Evolutionary conservation across 108 stramenopile genomes (phyloP).

Genomic region (Pseudonitzschia multistriata): DNA sequence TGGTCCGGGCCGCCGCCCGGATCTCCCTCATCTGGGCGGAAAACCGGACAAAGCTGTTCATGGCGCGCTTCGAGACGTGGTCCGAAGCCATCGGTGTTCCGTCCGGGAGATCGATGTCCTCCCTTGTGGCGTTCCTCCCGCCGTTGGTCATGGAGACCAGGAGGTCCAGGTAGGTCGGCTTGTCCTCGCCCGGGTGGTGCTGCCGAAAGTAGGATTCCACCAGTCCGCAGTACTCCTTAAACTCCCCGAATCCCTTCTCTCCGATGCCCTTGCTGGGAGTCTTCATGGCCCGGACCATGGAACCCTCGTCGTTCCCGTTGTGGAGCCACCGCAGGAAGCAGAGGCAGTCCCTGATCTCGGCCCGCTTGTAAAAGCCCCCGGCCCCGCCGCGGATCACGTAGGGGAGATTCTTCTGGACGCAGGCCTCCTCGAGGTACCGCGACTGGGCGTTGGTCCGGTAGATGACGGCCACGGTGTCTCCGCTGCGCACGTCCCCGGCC

Average conservation of each 20-base stretch:
- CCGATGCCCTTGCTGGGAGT: slow-evolving; percentile 76
- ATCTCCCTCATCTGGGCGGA: slow-evolving; percentile 49
- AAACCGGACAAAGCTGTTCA: slow-evolving; percentile 64
- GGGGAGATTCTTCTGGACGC: slow-evolving; percentile 66
- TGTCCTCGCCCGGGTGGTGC: slow-evolving; percentile 12
- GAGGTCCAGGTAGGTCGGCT: slow-evolving; percentile 64
- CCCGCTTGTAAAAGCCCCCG: slow-evolving; percentile 76
- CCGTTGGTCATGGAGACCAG: slow-evolving; percentile 43
- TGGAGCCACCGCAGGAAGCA: slow-evolving; percentile 71
- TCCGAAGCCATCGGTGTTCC: slow-evolving; percentile 27
- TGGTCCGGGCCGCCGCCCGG: slow-evolving; percentile 32
- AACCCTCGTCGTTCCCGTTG: slow-evolving; percentile 65
- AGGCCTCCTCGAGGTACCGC: slow-evolving; percentile 85
- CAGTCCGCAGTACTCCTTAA: slow-evolving; percentile 56
- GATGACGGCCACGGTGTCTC: slow-evolving; percentile 70
- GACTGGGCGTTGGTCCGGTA: slow-evolving; percentile 93
- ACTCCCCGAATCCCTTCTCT: slow-evolving; percentile 54
- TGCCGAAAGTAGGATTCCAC: slow-evolving; percentile 37
- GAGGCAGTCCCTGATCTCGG: slow-evolving; percentile 77
- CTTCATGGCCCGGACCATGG: slow-evolving; percentile 69
- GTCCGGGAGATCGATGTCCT: slow-evolving; percentile 4
- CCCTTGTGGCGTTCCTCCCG: neutral
- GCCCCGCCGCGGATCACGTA: slow-evolving; percentile 73
- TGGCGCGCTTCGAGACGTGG: slow-evolving; percentile 53
- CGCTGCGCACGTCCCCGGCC: slow-evolving; percentile 32